phyloP scores from a whole-genome alignment of 2,329 filamentous ascomycete species.

The Cucurbitaria berberidis region DNA sequence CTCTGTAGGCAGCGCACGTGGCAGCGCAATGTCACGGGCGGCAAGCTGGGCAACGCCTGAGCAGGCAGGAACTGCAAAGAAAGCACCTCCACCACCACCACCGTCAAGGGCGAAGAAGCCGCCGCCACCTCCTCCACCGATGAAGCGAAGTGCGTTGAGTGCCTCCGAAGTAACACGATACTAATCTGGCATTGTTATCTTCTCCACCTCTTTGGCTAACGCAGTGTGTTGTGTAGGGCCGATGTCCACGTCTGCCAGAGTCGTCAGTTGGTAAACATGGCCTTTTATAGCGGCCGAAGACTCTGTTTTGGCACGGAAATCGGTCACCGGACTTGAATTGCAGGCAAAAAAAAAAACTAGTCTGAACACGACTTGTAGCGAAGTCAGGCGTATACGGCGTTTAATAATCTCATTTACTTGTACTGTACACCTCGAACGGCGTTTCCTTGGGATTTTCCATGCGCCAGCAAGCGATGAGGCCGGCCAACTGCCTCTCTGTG shows the following conservation, averaged over 20 bases:
- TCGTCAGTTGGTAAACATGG: conserved; percentile 18
- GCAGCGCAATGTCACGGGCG: conserved; percentile 58
- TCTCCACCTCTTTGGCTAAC: conserved; percentile 19
- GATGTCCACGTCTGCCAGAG: conserved; percentile 18
- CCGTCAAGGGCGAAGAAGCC: conserved; percentile 70
- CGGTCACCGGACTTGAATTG: neutral
- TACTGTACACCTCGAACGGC: conserved; percentile 5
- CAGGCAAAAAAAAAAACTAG: neutral
- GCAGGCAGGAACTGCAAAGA: conserved; percentile 50
- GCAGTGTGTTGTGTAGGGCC: conserved; percentile 18
- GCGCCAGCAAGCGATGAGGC: neutral
- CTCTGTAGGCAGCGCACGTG: conserved; percentile 48
- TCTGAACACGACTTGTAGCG: conserved; percentile 29
- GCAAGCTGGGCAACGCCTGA: conserved; percentile 56
- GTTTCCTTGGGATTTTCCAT: conserved; percentile 1
- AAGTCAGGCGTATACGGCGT: conserved; percentile 23
- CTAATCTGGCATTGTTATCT: conserved; percentile 22
- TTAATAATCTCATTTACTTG: conserved; percentile 9
- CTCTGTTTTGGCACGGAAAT: neutral
- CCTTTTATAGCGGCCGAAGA: neutral
- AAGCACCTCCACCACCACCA: conserved; percentile 63
- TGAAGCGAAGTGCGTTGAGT: conserved; percentile 64
- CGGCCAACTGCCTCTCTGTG: neutral
- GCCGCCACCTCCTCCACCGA: conserved; percentile 67
- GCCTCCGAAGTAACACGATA: conserved; percentile 46